Evolutionary conservation across 2,329 filamentous ascomycete genomes (phyloP).

Genomic region (Stagonosporopsis vannaccii): DNA sequence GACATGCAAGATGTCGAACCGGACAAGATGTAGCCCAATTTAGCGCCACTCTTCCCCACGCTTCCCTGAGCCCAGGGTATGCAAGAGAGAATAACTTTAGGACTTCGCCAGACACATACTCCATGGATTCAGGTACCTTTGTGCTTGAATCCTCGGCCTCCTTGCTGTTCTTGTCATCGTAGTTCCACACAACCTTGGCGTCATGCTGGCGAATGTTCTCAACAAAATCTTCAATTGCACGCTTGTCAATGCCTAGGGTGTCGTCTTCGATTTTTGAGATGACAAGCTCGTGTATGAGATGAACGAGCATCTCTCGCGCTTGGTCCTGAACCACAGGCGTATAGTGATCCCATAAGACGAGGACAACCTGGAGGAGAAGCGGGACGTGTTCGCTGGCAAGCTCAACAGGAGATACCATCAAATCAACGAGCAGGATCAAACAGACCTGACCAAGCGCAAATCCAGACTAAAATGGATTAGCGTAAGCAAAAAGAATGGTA

Average conservation of each 20-base stretch:
- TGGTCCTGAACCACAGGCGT: constrained; percentile 94
- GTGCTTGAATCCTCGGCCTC: constrained; percentile 71
- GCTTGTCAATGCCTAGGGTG: constrained; percentile 69
- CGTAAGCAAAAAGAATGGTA: neutral
- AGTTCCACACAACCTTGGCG: constrained; percentile 85
- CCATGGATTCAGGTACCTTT: constrained; percentile 88
- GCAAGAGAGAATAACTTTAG: constrained; percentile 84
- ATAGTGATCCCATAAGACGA: constrained; percentile 97
- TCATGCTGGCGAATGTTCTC: constrained; percentile 87
- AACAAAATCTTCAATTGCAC: constrained; percentile 84
- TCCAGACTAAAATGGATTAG: constrained; percentile 62
- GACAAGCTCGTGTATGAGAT: constrained; percentile 94
- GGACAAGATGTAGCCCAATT: constrained; percentile 98
- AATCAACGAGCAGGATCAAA: constrained; percentile 89
- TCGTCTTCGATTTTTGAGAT: constrained; percentile 79
- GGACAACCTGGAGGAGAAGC: constrained; percentile 85
- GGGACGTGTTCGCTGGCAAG: constrained; percentile 81
- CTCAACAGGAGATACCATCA: constrained; percentile 92
- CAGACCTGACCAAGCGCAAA: constrained; percentile 93
- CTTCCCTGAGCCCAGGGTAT: constrained; percentile 85
- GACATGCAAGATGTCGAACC: constrained; percentile 91
- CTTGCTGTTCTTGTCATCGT: constrained; percentile 88
- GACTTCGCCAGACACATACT: constrained; percentile 79
- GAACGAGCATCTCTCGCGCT: constrained; percentile 95
- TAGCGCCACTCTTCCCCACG: constrained; percentile 88